Conservation (phyloP, 2,329 filamentous ascomycete genomes). For the Metarhizium robertsii region DNA sequence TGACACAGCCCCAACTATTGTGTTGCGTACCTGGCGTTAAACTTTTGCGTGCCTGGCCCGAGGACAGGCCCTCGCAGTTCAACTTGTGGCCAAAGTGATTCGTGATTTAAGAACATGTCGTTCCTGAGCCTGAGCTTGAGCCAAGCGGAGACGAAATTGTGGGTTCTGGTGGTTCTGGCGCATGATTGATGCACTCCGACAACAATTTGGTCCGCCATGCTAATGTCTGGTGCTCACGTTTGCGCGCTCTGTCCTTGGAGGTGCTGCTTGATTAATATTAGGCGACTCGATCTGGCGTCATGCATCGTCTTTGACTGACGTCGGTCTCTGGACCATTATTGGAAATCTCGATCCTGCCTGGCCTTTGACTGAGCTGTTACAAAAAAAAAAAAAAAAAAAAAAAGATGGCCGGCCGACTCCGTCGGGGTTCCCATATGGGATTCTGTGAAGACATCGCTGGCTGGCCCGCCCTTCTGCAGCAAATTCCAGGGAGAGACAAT, state of each 20-base stretch:
- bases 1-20: not conserved
- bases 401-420: not conserved
- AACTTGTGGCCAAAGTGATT: not conserved
- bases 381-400: not conserved
- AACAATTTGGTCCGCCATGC: not conserved
- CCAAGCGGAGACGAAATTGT: not conserved
- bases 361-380: not conserved
- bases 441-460: not conserved
- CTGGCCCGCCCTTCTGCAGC: not conserved
- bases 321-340: not conserved
- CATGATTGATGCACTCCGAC: not conserved
- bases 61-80: not conserved
- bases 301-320: not conserved
- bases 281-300: not conserved
- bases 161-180: not conserved
- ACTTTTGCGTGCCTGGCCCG: not conserved
- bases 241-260: not conserved
- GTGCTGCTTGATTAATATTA: not conserved
- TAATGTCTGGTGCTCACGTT: not conserved
- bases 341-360: not conserved
- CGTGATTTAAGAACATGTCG: not conserved
- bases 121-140: not conserved
- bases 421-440: not conserved
- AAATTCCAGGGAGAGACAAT: constrained; percentile 1
- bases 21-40: not conserved